Percentiles rank a stretch among this genome's conserved stretches.
Evolutionary conservation across 2,329 filamentous ascomycete species (phyloP).

Genomic region (Venturia aucupariae): DNA sequence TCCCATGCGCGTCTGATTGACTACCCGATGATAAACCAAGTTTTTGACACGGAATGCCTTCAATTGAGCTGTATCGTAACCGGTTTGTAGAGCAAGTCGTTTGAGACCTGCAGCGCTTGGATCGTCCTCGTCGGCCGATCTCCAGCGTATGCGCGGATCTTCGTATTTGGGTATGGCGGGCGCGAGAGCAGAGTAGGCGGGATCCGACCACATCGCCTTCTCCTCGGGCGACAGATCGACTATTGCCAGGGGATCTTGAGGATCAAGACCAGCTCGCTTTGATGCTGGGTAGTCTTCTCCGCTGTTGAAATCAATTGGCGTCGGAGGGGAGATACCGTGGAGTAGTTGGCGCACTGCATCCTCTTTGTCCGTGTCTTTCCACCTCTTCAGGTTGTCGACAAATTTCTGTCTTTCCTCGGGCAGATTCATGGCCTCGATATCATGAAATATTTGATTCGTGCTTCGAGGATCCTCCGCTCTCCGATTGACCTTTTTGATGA

Average conservation of each 20-base stretch:
- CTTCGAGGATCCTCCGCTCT: conserved; percentile 6
- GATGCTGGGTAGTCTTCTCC: conserved; percentile 31
- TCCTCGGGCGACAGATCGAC: conserved; percentile 37
- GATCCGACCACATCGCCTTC: conserved; percentile 39
- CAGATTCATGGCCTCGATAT: not conserved
- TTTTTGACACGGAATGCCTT: conserved; percentile 55
- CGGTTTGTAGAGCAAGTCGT: conserved; percentile 48
- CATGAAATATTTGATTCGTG: conserved; percentile 11
- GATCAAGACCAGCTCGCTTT: conserved; percentile 27
- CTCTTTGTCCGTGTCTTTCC: conserved; percentile 9
- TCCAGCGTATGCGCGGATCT: conserved; percentile 28
- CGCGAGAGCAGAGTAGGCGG: conserved; percentile 34
- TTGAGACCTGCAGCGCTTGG: conserved; percentile 32
- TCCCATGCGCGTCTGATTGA: conserved; percentile 92
- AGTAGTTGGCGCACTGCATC: conserved; percentile 2
- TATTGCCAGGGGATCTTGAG: conserved; percentile 34
- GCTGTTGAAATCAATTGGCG: conserved; percentile 20
- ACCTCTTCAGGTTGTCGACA: conserved; percentile 1
- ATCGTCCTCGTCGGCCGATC: conserved; percentile 33
- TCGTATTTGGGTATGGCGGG: conserved; percentile 42
- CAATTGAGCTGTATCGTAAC: conserved; percentile 41
- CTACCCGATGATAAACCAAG: conserved; percentile 64
- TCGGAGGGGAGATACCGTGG: not conserved
- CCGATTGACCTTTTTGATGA: not conserved
- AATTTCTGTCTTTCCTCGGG: not conserved